phyloP scores from a whole-genome alignment of 2,329 filamentous ascomycete genomes.

The Apiospora saccharicola region DNA sequence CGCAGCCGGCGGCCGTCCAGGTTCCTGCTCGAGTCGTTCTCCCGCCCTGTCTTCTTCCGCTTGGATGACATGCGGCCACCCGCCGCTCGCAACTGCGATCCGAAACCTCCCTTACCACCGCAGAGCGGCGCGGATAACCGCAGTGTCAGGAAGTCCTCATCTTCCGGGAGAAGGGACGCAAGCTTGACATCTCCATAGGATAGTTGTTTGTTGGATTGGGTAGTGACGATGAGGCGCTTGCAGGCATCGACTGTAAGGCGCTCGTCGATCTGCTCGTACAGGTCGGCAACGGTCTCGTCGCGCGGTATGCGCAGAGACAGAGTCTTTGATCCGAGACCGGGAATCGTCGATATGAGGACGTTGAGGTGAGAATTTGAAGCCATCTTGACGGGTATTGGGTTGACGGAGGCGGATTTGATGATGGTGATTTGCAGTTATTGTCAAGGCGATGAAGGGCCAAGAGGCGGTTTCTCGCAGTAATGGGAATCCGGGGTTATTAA shows the following conservation, averaged over 20 bases:
- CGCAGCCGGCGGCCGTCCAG: conserved; percentile 88
- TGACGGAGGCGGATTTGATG: neutral
- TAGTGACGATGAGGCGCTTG: conserved; percentile 78
- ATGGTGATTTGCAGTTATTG: neutral
- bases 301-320: conserved; percentile 76
- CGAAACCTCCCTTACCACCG: conserved; percentile 97
- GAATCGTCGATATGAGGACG: conserved; percentile 84
- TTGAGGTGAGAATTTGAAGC: conserved; percentile 67
- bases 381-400: conserved; percentile 52
- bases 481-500: neutral
- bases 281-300: conserved; percentile 69
- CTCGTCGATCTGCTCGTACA: conserved; percentile 68
- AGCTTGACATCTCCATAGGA: conserved; percentile 8
- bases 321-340: conserved; percentile 83
- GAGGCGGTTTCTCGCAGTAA: neutral
- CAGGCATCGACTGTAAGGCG: conserved; percentile 61
- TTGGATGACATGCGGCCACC: conserved; percentile 98
- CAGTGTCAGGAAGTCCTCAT: conserved; percentile 80
- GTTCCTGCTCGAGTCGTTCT: conserved; percentile 91
- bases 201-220: conserved; percentile 78
- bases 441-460: neutral
- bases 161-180: conserved; percentile 43
- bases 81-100: conserved; percentile 93
- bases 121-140: conserved; percentile 81
- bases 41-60: conserved; percentile 82